Conservation (phyloP, 2,329 filamentous ascomycete species). For the Ophiostoma ulmi region DNA sequence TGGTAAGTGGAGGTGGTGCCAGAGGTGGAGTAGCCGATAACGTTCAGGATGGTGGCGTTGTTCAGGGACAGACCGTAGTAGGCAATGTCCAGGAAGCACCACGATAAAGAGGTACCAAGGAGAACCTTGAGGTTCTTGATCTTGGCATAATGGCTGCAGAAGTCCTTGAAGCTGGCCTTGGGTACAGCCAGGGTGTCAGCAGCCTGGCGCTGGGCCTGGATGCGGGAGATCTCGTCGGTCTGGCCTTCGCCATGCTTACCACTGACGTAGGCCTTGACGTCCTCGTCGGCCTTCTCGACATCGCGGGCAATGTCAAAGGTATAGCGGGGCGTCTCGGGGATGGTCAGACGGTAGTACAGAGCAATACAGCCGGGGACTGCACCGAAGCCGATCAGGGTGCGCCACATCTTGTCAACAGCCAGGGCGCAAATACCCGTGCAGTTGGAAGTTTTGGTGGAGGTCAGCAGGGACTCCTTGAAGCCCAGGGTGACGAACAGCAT, state of each 20-base stretch:
- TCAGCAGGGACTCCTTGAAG: slow-evolving; percentile 59
- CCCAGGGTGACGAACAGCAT: slow-evolving; percentile 69
- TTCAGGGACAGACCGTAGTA: slow-evolving; percentile 69
- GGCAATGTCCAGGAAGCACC: slow-evolving; percentile 66
- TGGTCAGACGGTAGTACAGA: slow-evolving; percentile 73
- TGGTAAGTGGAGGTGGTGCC: slow-evolving; percentile 56
- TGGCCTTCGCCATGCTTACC: slow-evolving; percentile 55
- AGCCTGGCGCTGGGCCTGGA: slow-evolving; percentile 51
- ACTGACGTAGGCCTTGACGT: slow-evolving; percentile 68
- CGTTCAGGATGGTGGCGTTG: slow-evolving; percentile 64
- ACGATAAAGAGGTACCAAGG: slow-evolving; percentile 65
- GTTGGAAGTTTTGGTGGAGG: slow-evolving; percentile 45
- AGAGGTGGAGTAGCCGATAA: slow-evolving; percentile 64
- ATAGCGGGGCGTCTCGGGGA: slow-evolving; percentile 82
- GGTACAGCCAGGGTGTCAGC: slow-evolving; percentile 55
- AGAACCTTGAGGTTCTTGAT: slow-evolving; percentile 65
- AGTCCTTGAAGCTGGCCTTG: slow-evolving; percentile 69
- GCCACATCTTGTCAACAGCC: slow-evolving; percentile 87
- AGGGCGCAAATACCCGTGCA: slow-evolving; percentile 61
- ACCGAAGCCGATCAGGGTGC: slow-evolving; percentile 73
- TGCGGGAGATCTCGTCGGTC: slow-evolving; percentile 61
- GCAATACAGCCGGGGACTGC: slow-evolving; percentile 75
- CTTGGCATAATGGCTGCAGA: slow-evolving; percentile 63
- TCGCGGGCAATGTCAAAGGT: slow-evolving; percentile 77
- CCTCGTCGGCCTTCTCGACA: slow-evolving; percentile 65